Base-by-base conservation (phyloP, 108 stramenopile genomes). In the Skeletonema marinoi region DNA sequence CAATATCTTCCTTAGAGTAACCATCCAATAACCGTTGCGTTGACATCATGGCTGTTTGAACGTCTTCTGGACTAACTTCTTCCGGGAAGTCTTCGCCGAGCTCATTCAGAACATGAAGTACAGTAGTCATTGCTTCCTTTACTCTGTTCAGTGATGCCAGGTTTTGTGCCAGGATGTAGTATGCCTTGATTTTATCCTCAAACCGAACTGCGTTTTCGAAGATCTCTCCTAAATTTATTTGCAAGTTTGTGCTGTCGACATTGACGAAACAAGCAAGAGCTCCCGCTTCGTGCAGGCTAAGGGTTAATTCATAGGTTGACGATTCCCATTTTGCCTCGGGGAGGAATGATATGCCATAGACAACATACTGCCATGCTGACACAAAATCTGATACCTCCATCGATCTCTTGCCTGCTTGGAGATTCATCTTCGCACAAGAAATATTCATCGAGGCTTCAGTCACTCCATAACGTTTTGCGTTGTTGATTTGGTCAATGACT, bases 161-260 rank as follows among this genome's bases (percentile, higher is more conserved):
- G 19, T 39, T 58, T 12, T 29, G 29, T 10, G 48, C 73, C 33
- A 74, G 46, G 35, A 74, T 31, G 36, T 19, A 56, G 29, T 77
- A 82, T 32, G 76, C 76, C 60, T 72, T 46, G 25, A 82, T 38
- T 44, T 78, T 77, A 21, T 65, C 70, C 48, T 82, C 41, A 6
- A 82, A 25, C 6, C 59, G 41, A 16, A 1, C n/a, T 35, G 78
- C 73, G 14, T 33, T 17, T 7, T 14, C 30, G 16, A 78, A 32
- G 13, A 67, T 35, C 33, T 5, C 71, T 14, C 66, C 44, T 6
- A 36, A 9, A 48, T 38, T 41, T 59, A 6, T 35, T 60, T 25
- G 9, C 3, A 58, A 44, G n/a, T 32, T 32, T 4, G 0, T 2
- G 25, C n/a, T 31, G 17, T 75, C 58, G 30, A 39, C 69, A 19